phyloP scores from a whole-genome alignment of 345 rosid genomes.

The Populus tremula region DNA sequence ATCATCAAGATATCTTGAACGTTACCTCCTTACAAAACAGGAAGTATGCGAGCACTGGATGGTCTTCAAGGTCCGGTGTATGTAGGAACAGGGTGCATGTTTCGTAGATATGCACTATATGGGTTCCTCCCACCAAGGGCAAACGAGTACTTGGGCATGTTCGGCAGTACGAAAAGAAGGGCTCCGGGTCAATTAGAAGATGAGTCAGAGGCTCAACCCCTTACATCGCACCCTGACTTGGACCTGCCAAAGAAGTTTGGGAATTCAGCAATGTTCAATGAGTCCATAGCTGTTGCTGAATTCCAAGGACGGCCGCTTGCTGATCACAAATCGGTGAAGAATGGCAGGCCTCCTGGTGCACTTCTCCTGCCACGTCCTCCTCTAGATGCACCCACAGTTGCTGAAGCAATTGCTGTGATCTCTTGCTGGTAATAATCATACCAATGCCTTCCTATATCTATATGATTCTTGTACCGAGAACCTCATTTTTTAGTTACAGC shows the following conservation, averaged over 20 bases:
- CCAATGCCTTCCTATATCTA: not conserved
- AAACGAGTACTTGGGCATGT: constrained; percentile 62
- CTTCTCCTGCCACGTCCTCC: constrained; percentile 73
- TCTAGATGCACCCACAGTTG: constrained; percentile 90
- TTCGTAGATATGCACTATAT: constrained; percentile 79
- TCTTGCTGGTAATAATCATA: constrained; percentile 72
- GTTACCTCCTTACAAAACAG: constrained; percentile 28
- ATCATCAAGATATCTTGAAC: not conserved
- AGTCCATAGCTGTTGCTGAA: constrained; percentile 74
- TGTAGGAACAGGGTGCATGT: constrained; percentile 96
- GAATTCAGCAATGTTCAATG: constrained; percentile 62
- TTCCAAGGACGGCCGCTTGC: constrained; percentile 94
- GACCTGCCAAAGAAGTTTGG: constrained; percentile 72
- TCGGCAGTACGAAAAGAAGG: constrained; percentile 57
- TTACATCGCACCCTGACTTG: constrained; percentile 67
- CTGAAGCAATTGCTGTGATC: constrained; percentile 91
- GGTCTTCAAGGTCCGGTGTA: constrained; percentile 94
- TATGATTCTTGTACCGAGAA: not conserved
- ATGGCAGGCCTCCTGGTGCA: constrained; percentile 96
- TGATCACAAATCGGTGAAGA: constrained; percentile 81
- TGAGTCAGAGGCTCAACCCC: constrained; percentile 59
- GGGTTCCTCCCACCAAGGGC: constrained; percentile 96
- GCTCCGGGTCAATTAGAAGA: constrained; percentile 43
- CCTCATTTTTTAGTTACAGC: not conserved
- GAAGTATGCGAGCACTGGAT: constrained; percentile 93